Percentiles rank a stretch among this genome's conserved stretches.
Evolutionary conservation across 192 early-diverging fungal species (phyloP).

Genomic region (Phlyctochytrium planicorne): DNA sequence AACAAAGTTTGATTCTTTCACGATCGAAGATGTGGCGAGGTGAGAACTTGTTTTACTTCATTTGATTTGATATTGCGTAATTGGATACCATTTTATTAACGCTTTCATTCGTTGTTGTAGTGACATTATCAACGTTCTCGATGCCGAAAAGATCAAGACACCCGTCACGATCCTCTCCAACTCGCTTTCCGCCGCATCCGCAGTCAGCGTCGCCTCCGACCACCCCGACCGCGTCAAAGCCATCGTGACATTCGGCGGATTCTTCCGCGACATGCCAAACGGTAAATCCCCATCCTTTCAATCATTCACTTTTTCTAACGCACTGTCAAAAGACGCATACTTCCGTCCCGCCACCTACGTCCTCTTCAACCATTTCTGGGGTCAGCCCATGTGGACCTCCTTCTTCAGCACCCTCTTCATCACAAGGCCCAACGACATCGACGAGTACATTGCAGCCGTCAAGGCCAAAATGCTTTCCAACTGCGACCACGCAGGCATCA

Average conservation of each 20-base stretch:
- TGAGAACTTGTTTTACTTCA: not conserved
- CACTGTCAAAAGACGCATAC: conserved; percentile 16
- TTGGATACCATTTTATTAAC: not conserved
- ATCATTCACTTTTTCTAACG: not conserved
- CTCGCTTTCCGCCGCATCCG: conserved; percentile 27
- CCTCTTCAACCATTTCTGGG: conserved; percentile 30
- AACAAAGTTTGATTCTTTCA: conserved; percentile 16
- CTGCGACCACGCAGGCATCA: conserved; percentile 15
- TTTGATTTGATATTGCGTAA: not conserved
- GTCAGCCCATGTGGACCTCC: conserved; percentile 20
- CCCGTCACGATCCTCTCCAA: conserved; percentile 28
- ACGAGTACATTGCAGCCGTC: conserved; percentile 23
- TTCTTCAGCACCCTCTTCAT: conserved; percentile 24
- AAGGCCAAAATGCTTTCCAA: conserved; percentile 17
- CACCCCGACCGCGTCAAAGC: conserved; percentile 11
- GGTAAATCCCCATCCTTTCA: conserved; percentile 10
- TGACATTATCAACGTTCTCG: conserved; percentile 22
- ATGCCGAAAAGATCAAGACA: conserved; percentile 13
- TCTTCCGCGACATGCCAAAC: conserved; percentile 28
- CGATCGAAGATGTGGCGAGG: conserved; percentile 21
- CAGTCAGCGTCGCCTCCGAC: conserved; percentile 16
- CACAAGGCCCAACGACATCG: conserved; percentile 21
- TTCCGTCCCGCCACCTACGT: conserved; percentile 23
- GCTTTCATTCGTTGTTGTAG: not conserved
- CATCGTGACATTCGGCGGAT: conserved; percentile 31